phyloP scores from a whole-genome alignment of 768 basidiomycete genomes.

The Pleurotus giganteus region DNA sequence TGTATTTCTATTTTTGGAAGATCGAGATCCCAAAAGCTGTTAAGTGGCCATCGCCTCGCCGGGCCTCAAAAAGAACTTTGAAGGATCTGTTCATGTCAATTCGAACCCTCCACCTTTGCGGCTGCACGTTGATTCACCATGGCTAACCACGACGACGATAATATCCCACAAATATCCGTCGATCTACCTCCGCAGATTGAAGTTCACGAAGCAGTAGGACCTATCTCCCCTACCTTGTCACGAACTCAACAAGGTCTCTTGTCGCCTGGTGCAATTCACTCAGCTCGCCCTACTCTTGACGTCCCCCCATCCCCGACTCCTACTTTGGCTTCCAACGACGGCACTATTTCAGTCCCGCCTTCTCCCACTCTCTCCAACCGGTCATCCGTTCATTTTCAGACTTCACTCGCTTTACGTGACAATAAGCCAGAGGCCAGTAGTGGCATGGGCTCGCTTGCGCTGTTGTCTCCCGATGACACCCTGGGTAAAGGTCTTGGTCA shows the following conservation, averaged over 20 bases:
- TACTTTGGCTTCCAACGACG: constrained; percentile 35
- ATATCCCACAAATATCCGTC: constrained; percentile 3
- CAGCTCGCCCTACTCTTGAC: constrained; percentile 25
- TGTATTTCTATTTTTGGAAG: too few relatives aligned
- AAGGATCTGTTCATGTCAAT: neutral
- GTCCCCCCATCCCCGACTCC: constrained; percentile 24
- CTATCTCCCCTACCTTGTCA: neutral
- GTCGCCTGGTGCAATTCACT: neutral
- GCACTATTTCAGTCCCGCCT: constrained; percentile 47
- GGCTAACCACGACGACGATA: neutral
- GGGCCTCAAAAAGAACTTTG: neutral
- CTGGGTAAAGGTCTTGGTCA: constrained; percentile 28
- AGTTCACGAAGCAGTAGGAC: neutral
- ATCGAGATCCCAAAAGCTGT: neutral
- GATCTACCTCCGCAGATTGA: constrained; percentile 4
- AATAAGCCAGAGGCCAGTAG: constrained; percentile 61
- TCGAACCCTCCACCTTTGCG: too few relatives aligned
- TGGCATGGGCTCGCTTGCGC: constrained; percentile 49
- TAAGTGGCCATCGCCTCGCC: too few relatives aligned
- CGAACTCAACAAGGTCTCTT: constrained; percentile 6
- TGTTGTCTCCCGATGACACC: constrained; percentile 40
- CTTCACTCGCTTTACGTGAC: constrained; percentile 58
- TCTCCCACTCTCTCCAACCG: constrained; percentile 74
- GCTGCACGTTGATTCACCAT: neutral
- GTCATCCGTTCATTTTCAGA: constrained; percentile 59